Percentiles rank a stretch among this genome's conserved stretches.
phyloP scores from a whole-genome alignment of 176 grass and related monocot species.

The Triticum urartu region DNA sequence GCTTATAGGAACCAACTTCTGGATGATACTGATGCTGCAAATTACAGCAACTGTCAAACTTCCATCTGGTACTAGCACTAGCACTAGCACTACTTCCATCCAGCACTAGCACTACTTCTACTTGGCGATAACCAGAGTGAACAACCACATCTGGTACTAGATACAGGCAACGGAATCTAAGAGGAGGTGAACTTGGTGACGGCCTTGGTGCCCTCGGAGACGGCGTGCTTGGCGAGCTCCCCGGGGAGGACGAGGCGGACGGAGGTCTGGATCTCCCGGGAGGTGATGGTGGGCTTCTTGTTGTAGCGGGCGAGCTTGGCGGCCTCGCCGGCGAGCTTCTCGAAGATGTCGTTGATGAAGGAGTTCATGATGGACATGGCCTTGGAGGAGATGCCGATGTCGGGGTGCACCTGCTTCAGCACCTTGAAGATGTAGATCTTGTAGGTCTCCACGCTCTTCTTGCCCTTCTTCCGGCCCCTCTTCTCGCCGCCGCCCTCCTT shows the following conservation, averaged over 20 bases:
- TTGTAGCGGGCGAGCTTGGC: conserved; percentile 50
- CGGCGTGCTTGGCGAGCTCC: conserved; percentile 58
- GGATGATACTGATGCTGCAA: too few species aligned
- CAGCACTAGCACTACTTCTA: not conserved
- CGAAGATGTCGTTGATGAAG: conserved; percentile 90
- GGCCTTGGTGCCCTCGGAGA: conserved; percentile 40
- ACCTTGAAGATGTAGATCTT: conserved; percentile 99
- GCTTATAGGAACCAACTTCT: too few species aligned
- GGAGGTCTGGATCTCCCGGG: conserved; percentile 57
- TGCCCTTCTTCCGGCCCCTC: conserved; percentile 36
- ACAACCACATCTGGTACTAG: not conserved
- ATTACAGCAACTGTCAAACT: too few species aligned
- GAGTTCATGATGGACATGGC: conserved; percentile 96
- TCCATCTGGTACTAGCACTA: too few species aligned
- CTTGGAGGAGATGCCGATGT: conserved; percentile 95
- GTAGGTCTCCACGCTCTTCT: conserved; percentile 69
- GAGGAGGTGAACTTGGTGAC: conserved; percentile 8
- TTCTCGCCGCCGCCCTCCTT: conserved; percentile 12
- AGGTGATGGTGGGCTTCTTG: conserved; percentile 68
- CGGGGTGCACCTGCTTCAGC: conserved; percentile 84
- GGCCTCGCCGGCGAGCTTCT: conserved; percentile 58
- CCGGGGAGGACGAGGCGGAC: conserved; percentile 65
- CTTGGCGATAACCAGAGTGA: not conserved
- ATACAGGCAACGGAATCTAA: not conserved
- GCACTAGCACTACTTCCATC: not conserved